Conservation (phyloP, 1,284 basidiomycete species). For the Ustilago curta region DNA sequence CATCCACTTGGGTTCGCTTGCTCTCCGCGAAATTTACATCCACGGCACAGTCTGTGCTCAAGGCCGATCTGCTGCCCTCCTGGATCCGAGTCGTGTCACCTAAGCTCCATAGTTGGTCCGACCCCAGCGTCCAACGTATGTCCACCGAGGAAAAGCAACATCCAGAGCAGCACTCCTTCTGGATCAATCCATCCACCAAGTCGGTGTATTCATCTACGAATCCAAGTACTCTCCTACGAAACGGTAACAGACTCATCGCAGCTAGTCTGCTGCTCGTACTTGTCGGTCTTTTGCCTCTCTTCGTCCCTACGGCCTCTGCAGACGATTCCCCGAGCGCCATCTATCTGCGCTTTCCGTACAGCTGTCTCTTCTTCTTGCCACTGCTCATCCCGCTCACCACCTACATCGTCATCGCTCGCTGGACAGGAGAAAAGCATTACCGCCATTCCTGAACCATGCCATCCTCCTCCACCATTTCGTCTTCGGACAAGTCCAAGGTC, state of each 20-base stretch:
- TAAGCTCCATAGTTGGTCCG: not conserved
- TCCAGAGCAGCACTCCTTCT: constrained; percentile 30
- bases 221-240: constrained; percentile 9
- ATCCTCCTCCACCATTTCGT: constrained; percentile 61
- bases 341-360: constrained; percentile 52
- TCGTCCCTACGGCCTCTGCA: not conserved
- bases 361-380: constrained; percentile 54
- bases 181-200: constrained; percentile 12
- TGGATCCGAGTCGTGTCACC: not conserved
- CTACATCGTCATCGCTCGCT: constrained; percentile 65
- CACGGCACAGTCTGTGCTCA: not conserved
- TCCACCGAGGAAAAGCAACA: constrained; percentile 14
- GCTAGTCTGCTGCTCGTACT: constrained; percentile 33
- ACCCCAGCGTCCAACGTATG: constrained; percentile 15
- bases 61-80: not conserved
- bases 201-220: not conserved
- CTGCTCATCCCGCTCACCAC: constrained; percentile 60
- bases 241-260: constrained; percentile 21
- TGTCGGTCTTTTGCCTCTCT: constrained; percentile 16
- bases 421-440: constrained; percentile 61
- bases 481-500: constrained; percentile 66
- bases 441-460: constrained; percentile 60
- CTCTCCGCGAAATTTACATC: not conserved
- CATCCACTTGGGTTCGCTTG: not conserved
- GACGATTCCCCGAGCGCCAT: not conserved